Percentiles rank a stretch among this genome's conserved stretches.
Conservation (phyloP, 2,329 filamentous ascomycete genomes). For the Talaromyces pinophilus region DNA sequence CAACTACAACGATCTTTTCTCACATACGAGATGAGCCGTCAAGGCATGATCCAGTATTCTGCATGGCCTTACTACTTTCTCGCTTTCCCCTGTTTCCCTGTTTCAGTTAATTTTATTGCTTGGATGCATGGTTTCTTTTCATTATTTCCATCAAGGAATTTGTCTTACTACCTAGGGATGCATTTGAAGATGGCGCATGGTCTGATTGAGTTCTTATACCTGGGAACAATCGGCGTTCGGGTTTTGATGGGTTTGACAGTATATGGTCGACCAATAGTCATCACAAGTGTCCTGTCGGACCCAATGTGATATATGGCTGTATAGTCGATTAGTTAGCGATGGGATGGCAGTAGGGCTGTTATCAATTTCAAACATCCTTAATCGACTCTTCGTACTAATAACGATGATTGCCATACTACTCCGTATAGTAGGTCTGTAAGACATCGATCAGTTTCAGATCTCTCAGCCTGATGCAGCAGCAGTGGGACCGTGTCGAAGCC, state of each 20-base stretch:
- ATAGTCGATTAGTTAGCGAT: background rate
- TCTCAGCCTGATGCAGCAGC: background rate
- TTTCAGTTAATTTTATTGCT: constrained; percentile 3
- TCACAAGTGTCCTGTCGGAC: background rate
- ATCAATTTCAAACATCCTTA: background rate
- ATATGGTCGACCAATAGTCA: background rate
- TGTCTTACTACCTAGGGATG: constrained; percentile 8
- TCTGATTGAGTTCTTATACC: background rate
- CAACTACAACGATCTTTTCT: background rate
- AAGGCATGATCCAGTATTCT: background rate
- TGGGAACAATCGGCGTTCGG: background rate
- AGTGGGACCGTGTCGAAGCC: background rate
- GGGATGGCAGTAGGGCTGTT: background rate
- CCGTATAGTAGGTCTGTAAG: background rate
- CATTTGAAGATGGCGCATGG: constrained; percentile 11
- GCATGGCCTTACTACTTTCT: background rate
- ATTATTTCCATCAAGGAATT: constrained; percentile 14
- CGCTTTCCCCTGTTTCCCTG: background rate
- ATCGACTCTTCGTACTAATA: background rate
- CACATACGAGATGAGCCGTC: background rate
- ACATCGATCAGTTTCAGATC: constrained; percentile 14
- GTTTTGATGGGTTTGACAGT: background rate
- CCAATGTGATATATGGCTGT: constrained; percentile 1
- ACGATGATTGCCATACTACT: background rate
- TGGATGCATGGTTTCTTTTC: background rate